Evolutionary conservation across 2,329 filamentous ascomycete species (phyloP).

Genomic region (Exophiala calicioides): DNA sequence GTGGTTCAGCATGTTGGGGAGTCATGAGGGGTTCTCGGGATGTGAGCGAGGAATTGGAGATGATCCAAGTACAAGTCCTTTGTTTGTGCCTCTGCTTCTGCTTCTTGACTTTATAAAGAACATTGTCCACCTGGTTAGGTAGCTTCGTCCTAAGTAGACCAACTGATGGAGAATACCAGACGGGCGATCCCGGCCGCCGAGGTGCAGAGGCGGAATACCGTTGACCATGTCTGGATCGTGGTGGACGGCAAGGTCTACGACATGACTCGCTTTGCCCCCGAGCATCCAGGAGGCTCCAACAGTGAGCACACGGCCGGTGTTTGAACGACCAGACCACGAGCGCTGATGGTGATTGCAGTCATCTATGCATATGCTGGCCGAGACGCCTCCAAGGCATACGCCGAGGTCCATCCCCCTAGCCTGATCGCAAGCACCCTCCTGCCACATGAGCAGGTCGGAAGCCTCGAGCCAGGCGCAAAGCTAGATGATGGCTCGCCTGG

Average conservation of each 20-base stretch:
- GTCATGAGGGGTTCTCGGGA: too few species aligned
- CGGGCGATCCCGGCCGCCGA: conserved; percentile 14
- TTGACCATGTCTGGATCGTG: conserved; percentile 64
- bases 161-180: too few species aligned
- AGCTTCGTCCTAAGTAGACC: too few species aligned
- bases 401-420: conserved; percentile 41
- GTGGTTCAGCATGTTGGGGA: too few species aligned
- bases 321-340: neutral
- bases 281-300: conserved; percentile 60
- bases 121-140: too few species aligned
- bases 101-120: too few species aligned
- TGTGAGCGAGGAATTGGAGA: too few species aligned
- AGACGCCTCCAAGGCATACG: conserved; percentile 49
- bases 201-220: conserved; percentile 45
- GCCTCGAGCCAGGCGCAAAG: conserved; percentile 12
- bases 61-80: too few species aligned
- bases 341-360: too few species aligned
- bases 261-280: conserved; percentile 63
- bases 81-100: too few species aligned
- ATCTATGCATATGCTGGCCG: conserved; percentile 49
- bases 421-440: conserved; percentile 45
- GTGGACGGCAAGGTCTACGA: conserved; percentile 70
- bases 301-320: conserved; percentile 9
- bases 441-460: conserved; percentile 12
- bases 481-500: conserved; percentile 9